Evolutionary conservation across 2,329 filamentous ascomycete species (phyloP).

Genomic region (Aphanocladium album): DNA sequence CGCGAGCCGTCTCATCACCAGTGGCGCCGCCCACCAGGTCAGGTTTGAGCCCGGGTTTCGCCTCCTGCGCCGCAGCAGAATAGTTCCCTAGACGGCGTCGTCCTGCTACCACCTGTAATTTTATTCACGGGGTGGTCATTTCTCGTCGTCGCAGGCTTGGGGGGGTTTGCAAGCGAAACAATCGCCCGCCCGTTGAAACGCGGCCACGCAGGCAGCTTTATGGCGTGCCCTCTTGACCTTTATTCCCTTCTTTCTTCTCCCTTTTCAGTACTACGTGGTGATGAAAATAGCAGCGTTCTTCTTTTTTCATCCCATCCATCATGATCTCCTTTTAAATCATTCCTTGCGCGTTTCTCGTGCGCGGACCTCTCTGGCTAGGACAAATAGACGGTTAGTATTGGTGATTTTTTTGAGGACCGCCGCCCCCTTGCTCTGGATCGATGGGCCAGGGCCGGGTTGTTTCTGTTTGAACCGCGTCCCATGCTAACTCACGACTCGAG

Average conservation of each 20-base stretch:
- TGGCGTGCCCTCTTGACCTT: neutral
- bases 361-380: neutral
- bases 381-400: neutral
- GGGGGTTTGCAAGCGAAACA: neutral
- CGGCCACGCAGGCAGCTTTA: neutral
- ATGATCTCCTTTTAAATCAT: neutral
- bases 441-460: neutral
- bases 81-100: neutral
- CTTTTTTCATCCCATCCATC: slow-evolving; percentile 3
- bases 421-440: neutral
- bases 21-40: neutral
- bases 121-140: neutral
- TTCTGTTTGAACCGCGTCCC: neutral
- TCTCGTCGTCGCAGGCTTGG: neutral
- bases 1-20: slow-evolving; percentile 3
- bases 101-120: neutral
- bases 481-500: neutral
- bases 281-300: neutral
- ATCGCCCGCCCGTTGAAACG: slow-evolving; percentile 4
- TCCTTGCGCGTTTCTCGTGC: neutral
- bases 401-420: too few relatives aligned
- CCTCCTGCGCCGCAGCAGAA: neutral
- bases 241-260: neutral
- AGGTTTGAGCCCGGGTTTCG: slow-evolving; percentile 12
- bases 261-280: neutral